phyloP scores from a whole-genome alignment of 805 yeast genomes.

The Nakazawaea anatomiae region DNA sequence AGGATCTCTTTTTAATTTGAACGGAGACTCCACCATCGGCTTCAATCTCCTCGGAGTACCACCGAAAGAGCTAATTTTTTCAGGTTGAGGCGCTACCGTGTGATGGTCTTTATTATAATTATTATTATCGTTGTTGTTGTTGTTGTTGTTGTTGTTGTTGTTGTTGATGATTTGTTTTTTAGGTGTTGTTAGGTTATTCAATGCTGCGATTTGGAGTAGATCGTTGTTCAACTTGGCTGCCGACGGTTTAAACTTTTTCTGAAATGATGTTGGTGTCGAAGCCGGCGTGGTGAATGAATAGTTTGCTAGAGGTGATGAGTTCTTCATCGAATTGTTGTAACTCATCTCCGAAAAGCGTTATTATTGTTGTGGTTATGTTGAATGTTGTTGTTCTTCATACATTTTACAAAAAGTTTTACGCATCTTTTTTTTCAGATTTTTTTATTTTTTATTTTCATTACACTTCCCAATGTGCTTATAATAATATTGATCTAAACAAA shows the following conservation, averaged over 20 bases:
- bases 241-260: too few species aligned
- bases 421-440: neutral
- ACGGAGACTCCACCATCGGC: slow-evolving; percentile 27
- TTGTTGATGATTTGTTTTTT: neutral
- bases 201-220: neutral
- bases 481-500: neutral
- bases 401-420: too few species aligned
- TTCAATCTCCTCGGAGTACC: slow-evolving; percentile 21
- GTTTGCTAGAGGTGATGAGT: slow-evolving; percentile 9
- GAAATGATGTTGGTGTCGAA: neutral
- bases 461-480: neutral
- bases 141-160: neutral
- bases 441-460: neutral
- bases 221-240: neutral
- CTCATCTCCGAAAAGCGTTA: too few species aligned
- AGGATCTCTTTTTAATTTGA: slow-evolving; percentile 17
- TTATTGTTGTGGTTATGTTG: too few species aligned
- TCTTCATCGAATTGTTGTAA: neutral
- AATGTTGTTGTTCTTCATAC: too few species aligned
- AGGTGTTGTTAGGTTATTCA: slow-evolving; percentile 2
- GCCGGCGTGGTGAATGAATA: slow-evolving; percentile 10
- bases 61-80: too few species aligned
- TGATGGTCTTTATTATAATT: too few species aligned
- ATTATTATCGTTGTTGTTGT: too few species aligned
- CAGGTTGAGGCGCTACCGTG: too few species aligned